Percentiles rank a stretch among this genome's conserved stretches.
These are phyloP conservation scores for Salicornia ramosissima DNA, from an alignment of 148 eudicot species.

Conservation along the genomic window DNA sequence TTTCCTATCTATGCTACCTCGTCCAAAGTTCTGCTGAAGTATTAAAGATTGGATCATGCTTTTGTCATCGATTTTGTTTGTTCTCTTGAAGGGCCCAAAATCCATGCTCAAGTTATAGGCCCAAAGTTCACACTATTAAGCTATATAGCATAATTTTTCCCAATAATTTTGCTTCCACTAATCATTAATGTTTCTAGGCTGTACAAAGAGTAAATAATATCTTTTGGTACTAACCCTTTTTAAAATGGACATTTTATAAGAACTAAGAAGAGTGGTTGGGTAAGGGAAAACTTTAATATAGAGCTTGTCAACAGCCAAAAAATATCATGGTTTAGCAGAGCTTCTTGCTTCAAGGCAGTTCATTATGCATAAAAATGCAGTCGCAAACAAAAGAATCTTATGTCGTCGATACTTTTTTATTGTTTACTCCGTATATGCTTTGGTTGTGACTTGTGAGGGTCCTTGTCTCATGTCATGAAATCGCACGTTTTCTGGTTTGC, in stretches of 20 bases:
- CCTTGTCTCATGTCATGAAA: background rate
- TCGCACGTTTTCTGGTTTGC: conserved; percentile 7
- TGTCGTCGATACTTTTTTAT: background rate
- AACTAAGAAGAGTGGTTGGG: background rate
- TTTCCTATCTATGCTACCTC: background rate
- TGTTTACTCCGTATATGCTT: background rate
- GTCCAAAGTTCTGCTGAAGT: background rate
- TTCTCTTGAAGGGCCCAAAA: background rate
- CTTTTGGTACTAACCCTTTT: background rate
- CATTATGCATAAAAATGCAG: background rate
- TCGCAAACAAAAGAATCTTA: background rate
- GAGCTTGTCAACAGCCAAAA: background rate
- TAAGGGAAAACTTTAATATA: background rate
- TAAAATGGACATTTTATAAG: background rate
- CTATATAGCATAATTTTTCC: no score
- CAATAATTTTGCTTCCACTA: background rate
- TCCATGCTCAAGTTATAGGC: background rate
- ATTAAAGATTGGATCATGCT: background rate
- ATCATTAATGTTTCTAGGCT: background rate
- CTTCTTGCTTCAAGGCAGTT: background rate
- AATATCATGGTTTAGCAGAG: background rate
- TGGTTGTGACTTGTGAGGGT: background rate
- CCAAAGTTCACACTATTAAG: no score
- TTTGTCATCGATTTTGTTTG: background rate
- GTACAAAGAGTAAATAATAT: no score